phyloP scores from a whole-genome alignment of 768 basidiomycete species.

The Lentinula raphanica region DNA sequence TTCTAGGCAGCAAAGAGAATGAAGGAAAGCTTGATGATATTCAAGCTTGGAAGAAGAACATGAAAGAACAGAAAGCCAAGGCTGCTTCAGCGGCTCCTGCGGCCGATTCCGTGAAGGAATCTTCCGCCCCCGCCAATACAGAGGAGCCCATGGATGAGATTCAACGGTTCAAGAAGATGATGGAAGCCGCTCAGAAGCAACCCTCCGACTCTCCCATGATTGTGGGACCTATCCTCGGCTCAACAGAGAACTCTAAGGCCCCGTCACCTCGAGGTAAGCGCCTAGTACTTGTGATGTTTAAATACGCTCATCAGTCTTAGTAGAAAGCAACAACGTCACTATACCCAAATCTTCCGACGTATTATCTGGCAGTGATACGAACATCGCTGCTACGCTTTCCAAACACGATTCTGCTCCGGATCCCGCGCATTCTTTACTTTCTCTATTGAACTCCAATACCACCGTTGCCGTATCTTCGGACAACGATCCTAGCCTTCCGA shows the following conservation, averaged over 20 bases:
- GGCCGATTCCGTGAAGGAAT: conserved; percentile 8
- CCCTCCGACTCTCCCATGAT: conserved; percentile 15
- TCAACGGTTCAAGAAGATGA: conserved; percentile 75
- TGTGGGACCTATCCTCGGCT: conserved; percentile 5
- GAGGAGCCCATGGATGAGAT: conserved; percentile 68
- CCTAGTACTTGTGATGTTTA: not conserved
- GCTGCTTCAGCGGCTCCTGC: conserved; percentile 18
- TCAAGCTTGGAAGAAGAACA: conserved; percentile 81
- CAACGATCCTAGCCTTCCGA: not conserved
- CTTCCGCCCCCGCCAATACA: conserved; percentile 4
- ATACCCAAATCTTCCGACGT: not conserved
- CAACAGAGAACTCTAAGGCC: conserved; percentile 2
- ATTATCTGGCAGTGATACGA: not conserved
- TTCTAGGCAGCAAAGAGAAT: conserved; percentile 54
- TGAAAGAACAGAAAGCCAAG: conserved; percentile 62
- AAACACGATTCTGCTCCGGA: not conserved
- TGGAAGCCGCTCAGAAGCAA: conserved; percentile 69
- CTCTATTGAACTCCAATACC: not conserved
- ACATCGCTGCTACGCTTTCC: not conserved
- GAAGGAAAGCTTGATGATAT: conserved; percentile 77
- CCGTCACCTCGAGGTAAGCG: not conserved
- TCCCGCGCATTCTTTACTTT: conserved; percentile 5
- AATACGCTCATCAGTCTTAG: not conserved
- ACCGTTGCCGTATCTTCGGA: not conserved
- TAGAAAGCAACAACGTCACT: not conserved